Percentiles rank a stretch among this genome's conserved stretches.
phyloP scores from a whole-genome alignment of 2,329 filamentous ascomycete species.

The Tolypocladium paradoxum region DNA sequence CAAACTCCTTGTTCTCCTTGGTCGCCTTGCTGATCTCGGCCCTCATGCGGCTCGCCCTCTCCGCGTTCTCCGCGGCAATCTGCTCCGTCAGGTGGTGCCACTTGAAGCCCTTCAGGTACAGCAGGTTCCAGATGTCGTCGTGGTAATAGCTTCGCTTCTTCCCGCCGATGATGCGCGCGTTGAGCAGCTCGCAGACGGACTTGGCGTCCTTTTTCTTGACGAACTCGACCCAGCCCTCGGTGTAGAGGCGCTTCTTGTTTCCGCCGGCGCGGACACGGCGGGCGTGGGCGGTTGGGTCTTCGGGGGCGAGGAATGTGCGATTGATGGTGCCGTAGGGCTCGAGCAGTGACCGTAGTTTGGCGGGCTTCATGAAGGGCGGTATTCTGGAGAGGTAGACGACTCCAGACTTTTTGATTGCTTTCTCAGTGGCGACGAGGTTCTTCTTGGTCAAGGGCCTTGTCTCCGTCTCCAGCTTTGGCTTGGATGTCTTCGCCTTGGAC shows the following conservation, averaged over 20 bases:
- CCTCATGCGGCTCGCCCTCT: slow-evolving; percentile 62
- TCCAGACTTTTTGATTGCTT: slow-evolving; percentile 60
- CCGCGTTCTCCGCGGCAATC: slow-evolving; percentile 72
- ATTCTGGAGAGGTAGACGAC: slow-evolving; percentile 77
- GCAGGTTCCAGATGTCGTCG: slow-evolving; percentile 77
- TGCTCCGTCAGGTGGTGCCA: slow-evolving; percentile 68
- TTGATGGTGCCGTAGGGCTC: slow-evolving; percentile 66
- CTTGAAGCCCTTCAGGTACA: slow-evolving; percentile 76
- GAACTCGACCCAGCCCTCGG: slow-evolving; percentile 83
- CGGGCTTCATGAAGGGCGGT: slow-evolving; percentile 80
- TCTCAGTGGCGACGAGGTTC: slow-evolving; percentile 55
- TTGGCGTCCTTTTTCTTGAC: slow-evolving; percentile 66
- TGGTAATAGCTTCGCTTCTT: slow-evolving; percentile 78
- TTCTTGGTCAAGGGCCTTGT: slow-evolving; percentile 51
- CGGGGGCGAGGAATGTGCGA: slow-evolving; percentile 69
- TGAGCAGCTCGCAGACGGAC: slow-evolving; percentile 62
- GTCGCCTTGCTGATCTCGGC: slow-evolving; percentile 67
- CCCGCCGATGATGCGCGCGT: slow-evolving; percentile 67
- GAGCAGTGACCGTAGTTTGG: slow-evolving; percentile 64
- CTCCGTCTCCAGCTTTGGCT: slow-evolving; percentile 18
- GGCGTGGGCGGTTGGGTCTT: slow-evolving; percentile 56
- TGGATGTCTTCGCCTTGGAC: slow-evolving; percentile 7
- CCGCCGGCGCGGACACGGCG: slow-evolving; percentile 61
- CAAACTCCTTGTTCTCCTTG: slow-evolving; percentile 72
- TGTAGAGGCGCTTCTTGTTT: slow-evolving; percentile 74